These are phyloP conservation scores for Stylosanthes scabra DNA, from an alignment of 331 rosid genomes.

Conservation along the genomic window DNA sequence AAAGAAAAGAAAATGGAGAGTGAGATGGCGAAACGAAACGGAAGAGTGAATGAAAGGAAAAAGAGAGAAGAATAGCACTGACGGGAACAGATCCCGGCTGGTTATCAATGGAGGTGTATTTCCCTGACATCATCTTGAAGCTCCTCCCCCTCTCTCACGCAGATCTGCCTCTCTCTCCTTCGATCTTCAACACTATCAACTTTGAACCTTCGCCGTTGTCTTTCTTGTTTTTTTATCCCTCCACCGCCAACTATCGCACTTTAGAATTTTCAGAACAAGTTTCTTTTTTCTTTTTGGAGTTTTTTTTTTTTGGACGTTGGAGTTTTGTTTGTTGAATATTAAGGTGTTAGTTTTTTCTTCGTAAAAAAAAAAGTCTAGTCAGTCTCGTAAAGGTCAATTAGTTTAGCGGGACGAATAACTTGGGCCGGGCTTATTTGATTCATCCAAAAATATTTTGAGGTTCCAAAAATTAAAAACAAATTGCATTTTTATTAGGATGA, in stretches of 20 bases:
- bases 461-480: no score
- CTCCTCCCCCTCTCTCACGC: not conserved
- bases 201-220: not conserved
- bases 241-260: not conserved
- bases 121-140: constrained; percentile 84
- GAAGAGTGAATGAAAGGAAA: not conserved
- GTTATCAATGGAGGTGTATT: constrained; percentile 38
- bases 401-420: not conserved
- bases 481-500: no score
- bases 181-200: not conserved
- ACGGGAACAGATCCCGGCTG: constrained; percentile 51
- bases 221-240: not conserved
- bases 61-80: not conserved
- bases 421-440: not conserved
- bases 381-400: not conserved
- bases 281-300: not conserved
- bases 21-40: not conserved
- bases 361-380: not conserved
- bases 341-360: not conserved
- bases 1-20: not conserved
- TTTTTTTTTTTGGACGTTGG: no score
- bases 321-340: no score
- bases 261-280: not conserved
- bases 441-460: no score
- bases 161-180: constrained; percentile 6